These are phyloP conservation scores for Globisporangium yorkense DNA, from an alignment of 352 stramenopile species.

Conservation along the genomic window DNA sequence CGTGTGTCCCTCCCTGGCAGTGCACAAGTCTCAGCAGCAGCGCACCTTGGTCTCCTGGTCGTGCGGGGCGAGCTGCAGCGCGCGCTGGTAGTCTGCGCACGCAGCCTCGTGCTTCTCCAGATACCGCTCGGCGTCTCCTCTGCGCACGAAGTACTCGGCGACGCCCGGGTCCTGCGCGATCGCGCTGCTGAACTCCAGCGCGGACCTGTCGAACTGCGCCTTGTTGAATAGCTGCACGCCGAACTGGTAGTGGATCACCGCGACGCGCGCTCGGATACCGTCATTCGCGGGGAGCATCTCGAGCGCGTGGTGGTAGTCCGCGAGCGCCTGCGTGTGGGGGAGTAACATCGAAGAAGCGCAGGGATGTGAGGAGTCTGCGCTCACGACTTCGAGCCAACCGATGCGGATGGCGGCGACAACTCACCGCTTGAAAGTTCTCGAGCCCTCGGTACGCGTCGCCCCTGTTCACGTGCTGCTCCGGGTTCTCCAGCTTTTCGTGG, in stretches of 20 bases:
- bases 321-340: conserved; percentile 35
- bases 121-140: conserved; percentile 68
- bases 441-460: conserved; percentile 73
- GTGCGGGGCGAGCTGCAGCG: conserved; percentile 44
- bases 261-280: conserved; percentile 54
- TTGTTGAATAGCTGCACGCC: conserved; percentile 75
- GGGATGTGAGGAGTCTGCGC: not conserved
- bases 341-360: not conserved
- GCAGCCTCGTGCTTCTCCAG: conserved; percentile 60
- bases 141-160: conserved; percentile 57
- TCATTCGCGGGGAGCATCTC: conserved; percentile 45
- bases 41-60: conserved; percentile 51
- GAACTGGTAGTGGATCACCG: conserved; percentile 79
- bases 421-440: conserved; percentile 62
- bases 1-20: not conserved
- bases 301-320: conserved; percentile 71
- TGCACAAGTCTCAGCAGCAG: not conserved
- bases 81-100: conserved; percentile 42
- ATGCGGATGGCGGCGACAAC: conserved; percentile 1
- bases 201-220: conserved; percentile 63
- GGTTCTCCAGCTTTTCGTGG: conserved; percentile 33
- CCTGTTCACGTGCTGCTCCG: conserved; percentile 58
- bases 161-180: conserved; percentile 52
- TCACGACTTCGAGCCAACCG: not conserved
- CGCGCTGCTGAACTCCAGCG: conserved; percentile 61